Percentiles rank a stretch among this genome's conserved stretches.
Conservation (phyloP, 768 basidiomycete genomes). For the Lentinula aciculospora region DNA sequence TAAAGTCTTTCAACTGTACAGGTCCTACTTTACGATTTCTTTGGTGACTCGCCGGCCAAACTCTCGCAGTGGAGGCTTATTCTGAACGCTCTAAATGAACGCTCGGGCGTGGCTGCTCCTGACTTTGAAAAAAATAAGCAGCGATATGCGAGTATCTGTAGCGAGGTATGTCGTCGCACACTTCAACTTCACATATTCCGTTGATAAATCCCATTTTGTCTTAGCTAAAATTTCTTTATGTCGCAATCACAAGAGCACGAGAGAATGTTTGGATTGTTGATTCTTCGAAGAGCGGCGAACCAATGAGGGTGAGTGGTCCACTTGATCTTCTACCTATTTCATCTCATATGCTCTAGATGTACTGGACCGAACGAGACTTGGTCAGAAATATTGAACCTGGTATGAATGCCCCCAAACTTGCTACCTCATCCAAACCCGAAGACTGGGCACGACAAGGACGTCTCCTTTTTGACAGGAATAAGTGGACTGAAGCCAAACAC, state of each 20-base stretch:
- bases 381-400: conserved; percentile 33
- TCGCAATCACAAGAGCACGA: conserved; percentile 64
- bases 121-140: conserved; percentile 43
- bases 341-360: conserved; percentile 21
- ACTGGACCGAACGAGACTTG: conserved; percentile 33
- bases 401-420: conserved; percentile 34
- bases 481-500: conserved; percentile 33
- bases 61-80: conserved; percentile 56
- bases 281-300: conserved; percentile 45
- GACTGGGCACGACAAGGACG: conserved; percentile 40
- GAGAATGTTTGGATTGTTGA: conserved; percentile 71
- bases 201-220: neutral
- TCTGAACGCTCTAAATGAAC: conserved; percentile 32
- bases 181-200: neutral
- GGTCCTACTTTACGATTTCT: conserved; percentile 75
- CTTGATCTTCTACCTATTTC: neutral
- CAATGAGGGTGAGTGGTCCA: conserved; percentile 44
- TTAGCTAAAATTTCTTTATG: conserved; percentile 65
- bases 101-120: conserved; percentile 27
- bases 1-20: conserved; percentile 17
- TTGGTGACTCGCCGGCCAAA: conserved; percentile 53
- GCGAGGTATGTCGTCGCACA: conserved; percentile 35
- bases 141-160: conserved; percentile 50
- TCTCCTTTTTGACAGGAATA: conserved; percentile 30
- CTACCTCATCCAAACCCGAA: conserved; percentile 32